Percentiles rank a stretch among this genome's conserved stretches.
phyloP scores from a whole-genome alignment of 2,329 filamentous ascomycete species.

The Microdochium bolleyi region DNA sequence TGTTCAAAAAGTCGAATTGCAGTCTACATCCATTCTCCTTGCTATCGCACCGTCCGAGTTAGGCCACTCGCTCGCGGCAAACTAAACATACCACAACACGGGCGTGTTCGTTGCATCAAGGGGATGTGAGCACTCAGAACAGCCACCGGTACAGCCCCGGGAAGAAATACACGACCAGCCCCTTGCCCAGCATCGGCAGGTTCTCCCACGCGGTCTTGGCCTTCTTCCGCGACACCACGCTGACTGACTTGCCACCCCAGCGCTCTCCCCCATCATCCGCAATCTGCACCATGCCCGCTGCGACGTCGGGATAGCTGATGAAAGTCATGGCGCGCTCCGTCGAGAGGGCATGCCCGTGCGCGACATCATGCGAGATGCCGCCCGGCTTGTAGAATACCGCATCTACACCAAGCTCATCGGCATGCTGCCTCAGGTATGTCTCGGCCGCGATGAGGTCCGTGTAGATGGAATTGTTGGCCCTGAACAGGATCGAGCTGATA shows the following conservation, averaged over 20 bases:
- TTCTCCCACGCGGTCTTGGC: neutral
- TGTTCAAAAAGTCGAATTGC: no score
- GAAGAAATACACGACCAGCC: neutral
- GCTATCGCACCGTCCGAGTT: no score
- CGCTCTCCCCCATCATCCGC: neutral
- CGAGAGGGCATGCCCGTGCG: conserved; percentile 1
- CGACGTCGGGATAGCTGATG: conserved; percentile 2
- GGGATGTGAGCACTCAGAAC: no score
- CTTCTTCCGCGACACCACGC: neutral
- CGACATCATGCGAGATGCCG: conserved; percentile 1
- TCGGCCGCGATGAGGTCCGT: neutral
- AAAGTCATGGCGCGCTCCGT: neutral
- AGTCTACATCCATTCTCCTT: no score
- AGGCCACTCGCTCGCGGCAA: no score
- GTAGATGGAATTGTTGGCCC: conserved; percentile 1
- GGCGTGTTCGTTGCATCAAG: no score
- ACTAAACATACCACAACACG: no score
- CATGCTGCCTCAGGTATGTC: neutral
- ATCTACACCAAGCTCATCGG: neutral
- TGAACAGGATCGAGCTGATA: neutral
- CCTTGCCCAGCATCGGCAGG: neutral
- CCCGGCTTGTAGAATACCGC: conserved; percentile 2
- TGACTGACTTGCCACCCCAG: neutral
- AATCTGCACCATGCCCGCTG: conserved; percentile 2
- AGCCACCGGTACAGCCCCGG: neutral